These are phyloP conservation scores for Penicillium verrucosum DNA, from an alignment of 2,329 filamentous ascomycete genomes.

Conservation along the genomic window DNA sequence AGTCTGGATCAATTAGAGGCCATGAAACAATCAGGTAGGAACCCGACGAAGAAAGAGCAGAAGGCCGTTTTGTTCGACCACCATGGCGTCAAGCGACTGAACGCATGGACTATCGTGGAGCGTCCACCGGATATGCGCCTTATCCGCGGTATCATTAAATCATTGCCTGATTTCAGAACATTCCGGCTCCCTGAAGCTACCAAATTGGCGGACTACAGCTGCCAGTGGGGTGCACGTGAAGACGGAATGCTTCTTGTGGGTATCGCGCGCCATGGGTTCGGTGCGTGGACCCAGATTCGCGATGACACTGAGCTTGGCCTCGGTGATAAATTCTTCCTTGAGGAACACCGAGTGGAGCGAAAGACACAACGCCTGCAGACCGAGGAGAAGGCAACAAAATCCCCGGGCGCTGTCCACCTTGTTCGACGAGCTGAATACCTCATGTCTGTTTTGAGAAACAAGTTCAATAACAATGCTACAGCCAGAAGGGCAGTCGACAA, in stretches of 20 bases:
- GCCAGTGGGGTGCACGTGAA: conserved; percentile 86
- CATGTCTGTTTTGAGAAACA: conserved; percentile 88
- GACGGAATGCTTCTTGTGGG: conserved; percentile 97
- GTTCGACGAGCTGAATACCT: conserved; percentile 94
- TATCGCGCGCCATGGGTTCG: conserved; percentile 89
- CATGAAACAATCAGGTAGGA: conserved; percentile 71
- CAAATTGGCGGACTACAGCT: conserved; percentile 87
- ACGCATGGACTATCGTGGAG: conserved; percentile 91
- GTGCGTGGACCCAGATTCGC: conserved; percentile 90
- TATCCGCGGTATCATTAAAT: conserved; percentile 68
- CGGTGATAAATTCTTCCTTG: conserved; percentile 87
- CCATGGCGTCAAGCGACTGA: conserved; percentile 87
- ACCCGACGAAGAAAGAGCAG: conserved; percentile 91
- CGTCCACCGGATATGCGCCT: conserved; percentile 85
- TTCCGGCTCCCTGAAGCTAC: conserved; percentile 90
- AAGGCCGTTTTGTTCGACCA: conserved; percentile 97
- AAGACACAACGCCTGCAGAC: conserved; percentile 80
- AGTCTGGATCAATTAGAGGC: conserved; percentile 63
- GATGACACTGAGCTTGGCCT: conserved; percentile 86
- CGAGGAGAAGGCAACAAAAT: conserved; percentile 61
- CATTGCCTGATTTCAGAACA: conserved; percentile 64
- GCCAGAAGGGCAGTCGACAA: conserved; percentile 83
- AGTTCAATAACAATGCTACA: conserved; percentile 67
- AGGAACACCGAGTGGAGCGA: conserved; percentile 97
- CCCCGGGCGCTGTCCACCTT: conserved; percentile 93